Base-by-base conservation (phyloP, 2,329 filamentous ascomycete species). In the Claviceps humidiphila region DNA sequence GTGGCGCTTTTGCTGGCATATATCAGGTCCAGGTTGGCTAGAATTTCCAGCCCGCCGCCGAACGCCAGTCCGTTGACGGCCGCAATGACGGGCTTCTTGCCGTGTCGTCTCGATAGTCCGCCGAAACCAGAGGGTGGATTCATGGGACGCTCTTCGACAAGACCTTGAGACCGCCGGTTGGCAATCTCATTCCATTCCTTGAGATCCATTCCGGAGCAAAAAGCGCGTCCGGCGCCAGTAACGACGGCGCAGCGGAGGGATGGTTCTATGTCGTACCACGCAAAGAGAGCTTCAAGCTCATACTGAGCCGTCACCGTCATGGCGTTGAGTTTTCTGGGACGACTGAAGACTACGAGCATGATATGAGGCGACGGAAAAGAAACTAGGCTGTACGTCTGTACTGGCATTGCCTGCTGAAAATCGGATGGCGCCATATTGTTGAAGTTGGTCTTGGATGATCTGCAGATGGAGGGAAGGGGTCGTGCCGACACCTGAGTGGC, bases 1-100 rank as follows among this genome's bases (percentile, higher is more conserved):
- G 67, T 69, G 0, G 85, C 84, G 13, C 64, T 57, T 3, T 68
- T 63, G 2, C 74, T 69, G 3, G 85, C 84, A 37, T 90, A 65
- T 2, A 89, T 75, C 53, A 91, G 69, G 69, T 93, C 87, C 56
- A 77, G 78, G 66, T 89, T 88, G 48, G 85, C 71, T 13, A 80
- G 75, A 69, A 89, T 87, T 71, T 91, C 87, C 66, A 86, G 82
- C 1, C 85, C 87, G 51, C 86, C 87, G 39, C 87, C 87, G 46
- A 87, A 74, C 53, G 84, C 86, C 17, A 85, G 71, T 6, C 87
- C 87, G 61, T 89, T 87, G 20, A 90, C 83, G 1, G 86, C 87
- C 1, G 82, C 84, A 30, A 91, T 76, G 52, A 91, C 74, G 5
- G 87, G 87, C 61, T 91, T 91, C 66, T 80, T 81, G 47, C 85